These are phyloP conservation scores for Pseudogymnoascus sp. DNA, from an alignment of 2,329 filamentous ascomycete genomes.

Conservation along the genomic window DNA sequence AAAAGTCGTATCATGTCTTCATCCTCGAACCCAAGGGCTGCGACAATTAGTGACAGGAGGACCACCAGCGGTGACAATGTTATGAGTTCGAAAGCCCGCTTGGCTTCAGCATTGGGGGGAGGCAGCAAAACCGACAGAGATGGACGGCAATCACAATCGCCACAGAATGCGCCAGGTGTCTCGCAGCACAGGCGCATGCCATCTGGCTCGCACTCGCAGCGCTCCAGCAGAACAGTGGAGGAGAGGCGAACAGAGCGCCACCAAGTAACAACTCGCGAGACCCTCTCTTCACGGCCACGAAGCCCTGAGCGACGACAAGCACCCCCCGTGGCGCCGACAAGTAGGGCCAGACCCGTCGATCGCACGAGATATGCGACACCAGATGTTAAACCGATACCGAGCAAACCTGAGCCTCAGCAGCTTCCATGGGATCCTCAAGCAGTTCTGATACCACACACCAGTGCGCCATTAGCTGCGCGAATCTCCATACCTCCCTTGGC, in stretches of 20 bases:
- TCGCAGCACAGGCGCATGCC: slow-evolving; percentile 49
- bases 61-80: slow-evolving; percentile 24
- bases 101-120: slow-evolving; percentile 20
- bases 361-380: slow-evolving; percentile 19
- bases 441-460: slow-evolving; percentile 59
- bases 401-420: slow-evolving; percentile 41
- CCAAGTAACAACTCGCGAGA: slow-evolving; percentile 56
- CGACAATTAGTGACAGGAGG: slow-evolving; percentile 25
- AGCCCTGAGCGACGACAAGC: slow-evolving; percentile 43
- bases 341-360: slow-evolving; percentile 20
- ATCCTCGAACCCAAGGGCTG: slow-evolving; percentile 25
- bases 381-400: slow-evolving; percentile 28
- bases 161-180: slow-evolving; percentile 18
- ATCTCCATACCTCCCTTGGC: slow-evolving; percentile 64
- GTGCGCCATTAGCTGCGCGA: slow-evolving; percentile 43
- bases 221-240: slow-evolving; percentile 38
- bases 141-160: slow-evolving; percentile 22
- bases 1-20: slow-evolving; percentile 25
- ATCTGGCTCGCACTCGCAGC: slow-evolving; percentile 42
- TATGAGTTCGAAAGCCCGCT: slow-evolving; percentile 22
- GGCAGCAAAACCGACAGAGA: slow-evolving; percentile 23
- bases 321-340: slow-evolving; percentile 16
- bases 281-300: slow-evolving; percentile 48
- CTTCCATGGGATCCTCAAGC: slow-evolving; percentile 73
- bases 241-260: slow-evolving; percentile 48